Base-by-base conservation (phyloP, 192 early-diverging fungal species). In the Cladochytrium replicatum region DNA sequence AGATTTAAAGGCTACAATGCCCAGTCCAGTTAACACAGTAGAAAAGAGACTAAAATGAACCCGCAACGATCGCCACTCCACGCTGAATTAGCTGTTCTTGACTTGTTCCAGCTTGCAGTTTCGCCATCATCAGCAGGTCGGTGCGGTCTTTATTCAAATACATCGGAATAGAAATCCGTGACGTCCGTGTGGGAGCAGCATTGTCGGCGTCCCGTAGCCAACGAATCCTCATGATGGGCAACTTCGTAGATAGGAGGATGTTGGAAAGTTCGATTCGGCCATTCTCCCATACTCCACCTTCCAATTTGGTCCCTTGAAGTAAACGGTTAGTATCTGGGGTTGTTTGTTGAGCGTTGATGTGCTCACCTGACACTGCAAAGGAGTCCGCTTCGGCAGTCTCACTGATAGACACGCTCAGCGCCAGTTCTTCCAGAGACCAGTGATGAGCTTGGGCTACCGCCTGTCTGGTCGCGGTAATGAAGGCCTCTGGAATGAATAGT, bases 381-480 rank as follows among this genome's bases (percentile, higher is more conserved):
- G 49, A 58, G 32, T 32, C 32, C 17, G n/a, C 25, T 5, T 21
- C 17, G 2, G 7, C 44, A 6, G 26, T 8, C 1, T 43, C 48
- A 0, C 38, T 52, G 29, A 62, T 43, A 0, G 21, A 4, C 2
- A 67, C 52, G 11, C 46, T 57, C 11, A 93, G 53, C 21, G 54
- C 55, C 13, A 93, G 68, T 58, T 91, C 82, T 62, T 95, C 91
- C 31, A 95, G 56, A 37, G 90, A 92, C 74, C 81, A 86, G 13
- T 66, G 53, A 13, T 75, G 51, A 21, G 53, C 60, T 60, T 93
- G 84, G 13, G 91, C 88, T 2, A 76, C 83, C 4, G 76, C 69
- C 62, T 95, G 91, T 29, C 89, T 75, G 8, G 91, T 91, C 19
- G 90, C 91, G 0, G 90, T 95, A 15, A 93, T 71, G 60, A 83